Evolutionary conservation across 78 protist species (phyloP).

Genomic region (Dictyostelium firmibasis): DNA sequence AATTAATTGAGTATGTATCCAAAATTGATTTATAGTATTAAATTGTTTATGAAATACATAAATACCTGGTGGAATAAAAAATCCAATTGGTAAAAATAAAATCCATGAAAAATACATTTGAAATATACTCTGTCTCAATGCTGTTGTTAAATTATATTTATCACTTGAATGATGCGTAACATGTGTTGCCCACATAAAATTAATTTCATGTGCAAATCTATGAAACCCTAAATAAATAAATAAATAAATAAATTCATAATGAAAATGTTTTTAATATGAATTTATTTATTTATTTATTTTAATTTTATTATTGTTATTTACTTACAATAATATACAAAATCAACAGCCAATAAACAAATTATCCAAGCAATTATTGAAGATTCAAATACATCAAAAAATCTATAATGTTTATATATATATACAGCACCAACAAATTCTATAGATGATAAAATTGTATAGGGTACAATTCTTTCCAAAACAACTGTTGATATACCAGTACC

Average conservation of each 20-base stretch:
- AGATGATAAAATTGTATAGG: background rate
- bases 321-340: constrained; percentile 46
- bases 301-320: background rate
- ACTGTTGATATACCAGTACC: constrained; percentile 34
- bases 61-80: constrained; percentile 64
- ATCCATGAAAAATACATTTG: constrained; percentile 57
- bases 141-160: constrained; percentile 56
- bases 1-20: constrained; percentile 84
- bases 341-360: constrained; percentile 15
- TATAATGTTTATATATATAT: constrained; percentile 25
- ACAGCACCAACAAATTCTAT: constrained; percentile 25
- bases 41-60: constrained; percentile 58
- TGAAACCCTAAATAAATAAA: constrained; percentile 28
- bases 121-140: constrained; percentile 54
- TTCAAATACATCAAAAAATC: constrained; percentile 10
- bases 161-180: constrained; percentile 81
- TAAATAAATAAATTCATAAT: too few relatives aligned
- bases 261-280: too few relatives aligned
- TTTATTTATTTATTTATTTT: background rate
- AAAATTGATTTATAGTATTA: constrained; percentile 84
- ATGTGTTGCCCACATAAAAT: constrained; percentile 85
- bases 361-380: constrained; percentile 14
- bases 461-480: constrained; percentile 20
- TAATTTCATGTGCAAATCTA: constrained; percentile 57
- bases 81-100: constrained; percentile 81